Evolutionary conservation across 2,329 filamentous ascomycete genomes (phyloP).

Genomic region (Zymoseptoria brevis): DNA sequence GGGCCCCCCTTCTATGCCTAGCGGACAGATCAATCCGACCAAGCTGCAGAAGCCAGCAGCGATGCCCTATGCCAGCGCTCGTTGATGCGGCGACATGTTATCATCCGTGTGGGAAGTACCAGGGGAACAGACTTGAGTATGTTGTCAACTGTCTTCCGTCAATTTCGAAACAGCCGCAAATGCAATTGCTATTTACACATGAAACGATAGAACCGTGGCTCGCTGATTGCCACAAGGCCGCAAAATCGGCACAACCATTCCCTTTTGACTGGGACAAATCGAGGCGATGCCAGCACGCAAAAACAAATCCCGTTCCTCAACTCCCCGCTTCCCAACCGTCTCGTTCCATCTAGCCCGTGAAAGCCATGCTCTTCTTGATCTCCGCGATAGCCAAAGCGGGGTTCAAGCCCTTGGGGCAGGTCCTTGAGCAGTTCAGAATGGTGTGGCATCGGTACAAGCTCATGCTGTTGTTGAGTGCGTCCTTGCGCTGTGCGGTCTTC

Average conservation of each 20-base stretch:
- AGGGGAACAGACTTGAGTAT: not conserved
- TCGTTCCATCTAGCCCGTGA: slow-evolving; percentile 22
- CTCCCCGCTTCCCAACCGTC: not conserved
- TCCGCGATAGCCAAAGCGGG: slow-evolving; percentile 90
- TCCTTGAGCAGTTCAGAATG: slow-evolving; percentile 96
- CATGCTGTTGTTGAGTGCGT: slow-evolving; percentile 95
- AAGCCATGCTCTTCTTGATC: slow-evolving; percentile 95
- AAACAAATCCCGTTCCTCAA: not conserved
- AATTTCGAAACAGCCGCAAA: not conserved
- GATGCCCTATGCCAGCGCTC: no score
- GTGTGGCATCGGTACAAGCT: slow-evolving; percentile 98
- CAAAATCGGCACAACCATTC: not conserved
- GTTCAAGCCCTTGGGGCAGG: slow-evolving; percentile 97
- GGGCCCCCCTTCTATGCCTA: no score
- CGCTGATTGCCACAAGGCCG: not conserved
- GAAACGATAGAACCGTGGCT: not conserved
- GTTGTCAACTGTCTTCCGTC: not conserved
- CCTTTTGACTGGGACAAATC: not conserved
- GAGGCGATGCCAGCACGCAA: not conserved
- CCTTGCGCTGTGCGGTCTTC: slow-evolving; percentile 78
- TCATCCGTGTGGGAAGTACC: no score
- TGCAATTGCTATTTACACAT: not conserved
- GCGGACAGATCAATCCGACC: no score
- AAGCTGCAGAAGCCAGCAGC: no score
- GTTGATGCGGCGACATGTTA: no score